Base-by-base conservation (phyloP, 495 filamentous ascomycete species). In the Delitschia confertaspora region DNA sequence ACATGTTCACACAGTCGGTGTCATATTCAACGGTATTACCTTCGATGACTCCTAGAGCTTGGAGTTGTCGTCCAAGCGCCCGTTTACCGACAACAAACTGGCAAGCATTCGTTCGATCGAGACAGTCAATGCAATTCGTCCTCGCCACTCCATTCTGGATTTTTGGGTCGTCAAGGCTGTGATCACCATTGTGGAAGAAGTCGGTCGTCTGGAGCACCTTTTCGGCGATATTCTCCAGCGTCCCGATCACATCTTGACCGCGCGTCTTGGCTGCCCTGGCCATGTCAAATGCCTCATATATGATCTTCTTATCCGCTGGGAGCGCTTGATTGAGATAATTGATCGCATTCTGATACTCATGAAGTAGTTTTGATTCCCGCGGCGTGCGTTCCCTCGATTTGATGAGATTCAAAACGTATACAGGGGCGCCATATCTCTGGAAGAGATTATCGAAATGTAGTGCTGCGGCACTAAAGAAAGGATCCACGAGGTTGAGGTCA, bases 61-160 rank as follows among this genome's bases (percentile, higher is more conserved):
- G 84, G 8, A 98, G 74, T 61, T 98, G 91, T 57, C 93, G 74
- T 3, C 88, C 89, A 3, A 98, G 73, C 0, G 91, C 93, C 31
- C 85, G 68, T 65, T 98, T 98, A n/a, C 88, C 91, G 51, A 98
- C 88, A 18, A 98, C 91, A 57, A 96, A 98, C 57, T 98, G 91
- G 1, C 88, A 88, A 13, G 91, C 91, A 62, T 98, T 98, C 3
- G 91, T 98, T 30, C 91, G 76, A 60, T 98, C 91, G 10, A 98
- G 70, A 51, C 91, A 98, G 57, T 98, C 91, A 49, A 96, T 96
- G 59, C 91, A 98, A 56, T 98, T 98, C 0, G 93, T 96, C 49
- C 91, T 78, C 10, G 83, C 88, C 30, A 98, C 78, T 4, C 91
- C 91, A 49, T 95, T 93, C 58, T 98, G 91, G 20, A 88, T 70